These are phyloP conservation scores for Diaporthe velutina DNA, from an alignment of 2,329 filamentous ascomycete species.

Conservation along the genomic window DNA sequence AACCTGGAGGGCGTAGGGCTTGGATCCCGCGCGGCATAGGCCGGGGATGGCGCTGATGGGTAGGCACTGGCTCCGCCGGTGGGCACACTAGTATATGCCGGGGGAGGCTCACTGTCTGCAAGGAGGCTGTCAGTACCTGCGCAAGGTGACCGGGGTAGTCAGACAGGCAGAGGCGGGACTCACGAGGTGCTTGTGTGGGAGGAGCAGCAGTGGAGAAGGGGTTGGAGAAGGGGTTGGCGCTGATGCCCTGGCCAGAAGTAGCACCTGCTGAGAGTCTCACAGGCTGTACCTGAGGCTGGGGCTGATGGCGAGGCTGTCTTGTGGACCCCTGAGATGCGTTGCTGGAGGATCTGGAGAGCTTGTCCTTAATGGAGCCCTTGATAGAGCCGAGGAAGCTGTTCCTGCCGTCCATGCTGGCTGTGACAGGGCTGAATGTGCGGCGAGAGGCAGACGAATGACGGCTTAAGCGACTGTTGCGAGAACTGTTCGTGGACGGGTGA, in stretches of 20 bases:
- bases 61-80: conserved; percentile 38
- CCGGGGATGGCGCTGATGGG: conserved; percentile 27
- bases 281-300: conserved; percentile 25
- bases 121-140: conserved; percentile 1
- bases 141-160: no score
- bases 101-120: conserved; percentile 50
- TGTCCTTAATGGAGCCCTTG: conserved; percentile 51
- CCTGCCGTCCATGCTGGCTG: conserved; percentile 27
- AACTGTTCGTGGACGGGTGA: conserved; percentile 29
- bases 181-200: conserved; percentile 41
- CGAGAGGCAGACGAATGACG: background rate
- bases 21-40: conserved; percentile 36
- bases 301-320: conserved; percentile 42
- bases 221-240: conserved; percentile 42
- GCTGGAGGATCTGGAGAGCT: conserved; percentile 47
- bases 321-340: conserved; percentile 30
- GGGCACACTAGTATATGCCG: conserved; percentile 49
- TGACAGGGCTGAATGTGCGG: conserved; percentile 13
- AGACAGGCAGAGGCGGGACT: conserved; percentile 28
- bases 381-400: conserved; percentile 46
- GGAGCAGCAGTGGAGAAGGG: conserved; percentile 40
- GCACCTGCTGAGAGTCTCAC: conserved; percentile 32
- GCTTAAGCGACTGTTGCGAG: conserved; percentile 9
- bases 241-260: conserved; percentile 36
- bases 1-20: conserved; percentile 43